Conservation (phyloP, 495 filamentous ascomycete genomes). For the Rhizodiscina lignyota region DNA sequence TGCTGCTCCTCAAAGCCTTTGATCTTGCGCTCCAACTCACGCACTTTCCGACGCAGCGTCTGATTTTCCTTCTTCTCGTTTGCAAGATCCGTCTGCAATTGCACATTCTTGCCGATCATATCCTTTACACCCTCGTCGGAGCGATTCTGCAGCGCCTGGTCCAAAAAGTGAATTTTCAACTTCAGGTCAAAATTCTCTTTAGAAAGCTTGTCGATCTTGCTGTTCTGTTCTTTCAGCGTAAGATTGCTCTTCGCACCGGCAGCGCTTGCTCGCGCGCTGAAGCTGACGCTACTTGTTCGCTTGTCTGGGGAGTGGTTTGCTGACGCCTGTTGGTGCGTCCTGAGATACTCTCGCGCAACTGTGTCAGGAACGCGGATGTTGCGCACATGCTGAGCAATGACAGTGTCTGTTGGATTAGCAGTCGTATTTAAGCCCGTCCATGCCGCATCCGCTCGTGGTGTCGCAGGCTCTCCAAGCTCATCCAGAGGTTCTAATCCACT, state of each 20-base stretch:
- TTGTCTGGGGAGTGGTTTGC: constrained; percentile 38
- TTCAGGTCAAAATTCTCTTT: constrained; percentile 98
- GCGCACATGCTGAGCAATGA: constrained; percentile 70
- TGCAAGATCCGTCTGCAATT: constrained; percentile 76
- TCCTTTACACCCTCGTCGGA: constrained; percentile 95
- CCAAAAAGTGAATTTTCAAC: constrained; percentile 91
- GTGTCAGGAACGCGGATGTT: constrained; percentile 84
- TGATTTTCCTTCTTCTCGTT: constrained; percentile 82
- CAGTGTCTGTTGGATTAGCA: constrained; percentile 63
- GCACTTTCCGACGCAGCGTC: constrained; percentile 53
- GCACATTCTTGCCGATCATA: constrained; percentile 92
- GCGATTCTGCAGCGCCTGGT: constrained; percentile 78
- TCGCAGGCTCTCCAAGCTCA: constrained; percentile 38
- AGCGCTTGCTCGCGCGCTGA: constrained; percentile 12
- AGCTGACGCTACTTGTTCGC: constrained; percentile 27
- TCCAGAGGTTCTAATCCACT: constrained; percentile 34
- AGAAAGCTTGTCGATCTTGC: constrained; percentile 82
- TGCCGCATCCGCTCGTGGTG: constrained; percentile 34
- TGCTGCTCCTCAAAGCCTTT: constrained; percentile 50
- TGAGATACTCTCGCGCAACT: constrained; percentile 67
- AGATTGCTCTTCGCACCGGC: constrained; percentile 53
- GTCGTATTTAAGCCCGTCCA: constrained; percentile 22
- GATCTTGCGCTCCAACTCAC: constrained; percentile 71
- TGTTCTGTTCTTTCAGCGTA: constrained; percentile 93
- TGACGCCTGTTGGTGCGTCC: too few relatives aligned